Evolutionary conservation across 2,329 filamentous ascomycete species (phyloP).

Genomic region (Colletotrichum neosansevieriae): DNA sequence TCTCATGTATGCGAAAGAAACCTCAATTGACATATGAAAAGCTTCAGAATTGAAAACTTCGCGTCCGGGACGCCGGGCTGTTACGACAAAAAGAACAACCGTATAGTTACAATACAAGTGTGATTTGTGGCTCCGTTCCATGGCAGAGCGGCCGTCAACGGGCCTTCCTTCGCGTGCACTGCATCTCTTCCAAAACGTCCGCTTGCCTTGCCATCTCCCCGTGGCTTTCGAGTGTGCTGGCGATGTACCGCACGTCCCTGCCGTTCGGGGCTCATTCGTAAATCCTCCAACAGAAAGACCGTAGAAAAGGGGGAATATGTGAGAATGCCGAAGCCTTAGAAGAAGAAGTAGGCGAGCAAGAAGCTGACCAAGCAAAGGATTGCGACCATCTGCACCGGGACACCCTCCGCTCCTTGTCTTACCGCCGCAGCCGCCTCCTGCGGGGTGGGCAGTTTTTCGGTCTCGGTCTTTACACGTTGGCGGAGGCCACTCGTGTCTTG

Average conservation of each 20-base stretch:
- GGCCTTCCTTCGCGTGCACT: constrained; percentile 9
- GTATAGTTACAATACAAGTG: constrained; percentile 40
- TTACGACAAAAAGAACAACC: constrained; percentile 35
- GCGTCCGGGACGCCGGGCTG: constrained; percentile 36
- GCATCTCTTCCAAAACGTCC: constrained; percentile 11
- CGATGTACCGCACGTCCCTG: background rate
- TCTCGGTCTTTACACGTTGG: constrained; percentile 73
- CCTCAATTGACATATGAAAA: constrained; percentile 37
- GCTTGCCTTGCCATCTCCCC: constrained; percentile 1
- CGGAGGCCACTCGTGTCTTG: constrained; percentile 79
- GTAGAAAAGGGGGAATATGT: constrained; percentile 22
- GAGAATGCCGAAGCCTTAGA: constrained; percentile 66
- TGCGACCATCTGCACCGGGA: constrained; percentile 88
- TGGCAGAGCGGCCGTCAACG: constrained; percentile 18
- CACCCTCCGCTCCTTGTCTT: constrained; percentile 75
- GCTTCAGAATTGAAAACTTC: constrained; percentile 39
- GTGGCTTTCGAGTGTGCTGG: constrained; percentile 1
- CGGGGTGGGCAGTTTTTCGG: constrained; percentile 62
- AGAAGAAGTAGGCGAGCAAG: constrained; percentile 95
- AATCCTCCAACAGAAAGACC: constrained; percentile 30
- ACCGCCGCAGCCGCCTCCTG: constrained; percentile 65
- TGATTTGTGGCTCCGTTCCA: constrained; percentile 35
- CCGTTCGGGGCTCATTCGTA: constrained; percentile 7
- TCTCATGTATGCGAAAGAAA: background rate
- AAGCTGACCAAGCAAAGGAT: constrained; percentile 90